Conservation (phyloP, 176 grass and related monocot species). For the Leersia perrieri region DNA sequence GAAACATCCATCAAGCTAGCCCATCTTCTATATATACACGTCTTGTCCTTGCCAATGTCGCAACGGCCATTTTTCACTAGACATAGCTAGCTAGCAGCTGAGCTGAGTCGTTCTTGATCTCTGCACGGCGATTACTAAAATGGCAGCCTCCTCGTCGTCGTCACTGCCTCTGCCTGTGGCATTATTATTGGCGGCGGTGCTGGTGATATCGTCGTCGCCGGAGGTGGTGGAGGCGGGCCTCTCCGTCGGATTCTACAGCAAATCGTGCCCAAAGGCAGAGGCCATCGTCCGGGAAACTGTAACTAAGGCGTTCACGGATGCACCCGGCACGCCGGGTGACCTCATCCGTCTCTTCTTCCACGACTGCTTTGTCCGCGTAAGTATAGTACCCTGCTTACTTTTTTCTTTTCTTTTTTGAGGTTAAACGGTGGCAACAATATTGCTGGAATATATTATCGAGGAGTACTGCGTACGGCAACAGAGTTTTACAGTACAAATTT, state of each 20-base stretch:
- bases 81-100: background rate
- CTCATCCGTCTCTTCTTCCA: constrained; percentile 43
- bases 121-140: background rate
- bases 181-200: background rate
- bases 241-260: constrained; percentile 24
- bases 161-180: background rate
- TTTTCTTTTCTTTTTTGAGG: too few relatives aligned
- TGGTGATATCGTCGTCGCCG: background rate
- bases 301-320: constrained; percentile 24
- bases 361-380: constrained; percentile 39
- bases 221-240: background rate
- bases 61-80: background rate
- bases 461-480: too few relatives aligned
- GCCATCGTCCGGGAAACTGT: constrained; percentile 3
- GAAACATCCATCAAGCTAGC: background rate
- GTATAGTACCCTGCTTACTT: background rate
- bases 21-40: background rate
- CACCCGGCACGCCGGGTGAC: constrained; percentile 31
- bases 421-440: too few relatives aligned
- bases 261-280: constrained; percentile 33
- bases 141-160: background rate
- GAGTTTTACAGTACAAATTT: too few relatives aligned
- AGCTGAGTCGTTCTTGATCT: background rate
- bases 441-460: too few relatives aligned
- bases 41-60: background rate